A percentile compares a stretch with the other conserved stretches of the same genome.
Evolutionary conservation across 495 filamentous ascomycete species (phyloP).

Genomic region (Sordaria brevicollis): DNA sequence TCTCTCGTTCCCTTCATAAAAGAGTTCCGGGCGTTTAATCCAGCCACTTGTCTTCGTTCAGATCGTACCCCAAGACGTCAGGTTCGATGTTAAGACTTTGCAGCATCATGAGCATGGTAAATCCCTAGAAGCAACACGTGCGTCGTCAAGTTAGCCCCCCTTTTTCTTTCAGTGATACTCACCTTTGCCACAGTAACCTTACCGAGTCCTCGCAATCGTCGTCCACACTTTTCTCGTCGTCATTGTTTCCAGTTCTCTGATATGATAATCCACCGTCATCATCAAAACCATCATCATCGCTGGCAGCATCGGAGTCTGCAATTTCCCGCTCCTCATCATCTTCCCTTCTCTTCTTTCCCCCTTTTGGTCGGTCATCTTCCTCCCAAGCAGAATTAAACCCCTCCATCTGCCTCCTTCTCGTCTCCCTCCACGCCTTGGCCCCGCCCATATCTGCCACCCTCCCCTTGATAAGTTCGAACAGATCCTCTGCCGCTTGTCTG

Average conservation of each 20-base stretch:
- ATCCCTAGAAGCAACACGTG: constrained; percentile 8
- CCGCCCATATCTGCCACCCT: constrained; percentile 20
- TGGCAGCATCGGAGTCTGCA: not conserved
- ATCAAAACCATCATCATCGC: not conserved
- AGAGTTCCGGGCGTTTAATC: constrained; percentile 1
- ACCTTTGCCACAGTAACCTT: not conserved
- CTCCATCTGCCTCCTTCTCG: constrained; percentile 2
- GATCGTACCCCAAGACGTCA: constrained; percentile 16
- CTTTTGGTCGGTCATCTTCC: not conserved
- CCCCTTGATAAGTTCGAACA: constrained; percentile 18
- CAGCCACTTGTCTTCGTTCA: constrained; percentile 17
- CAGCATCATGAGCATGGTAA: constrained; percentile 24
- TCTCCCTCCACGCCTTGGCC: constrained; percentile 16
- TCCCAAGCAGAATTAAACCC: not conserved
- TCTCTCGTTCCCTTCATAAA: not conserved
- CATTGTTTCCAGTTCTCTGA: constrained; percentile 4
- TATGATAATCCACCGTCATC: not conserved
- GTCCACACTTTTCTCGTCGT: not conserved
- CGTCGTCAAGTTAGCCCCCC: constrained; percentile 2
- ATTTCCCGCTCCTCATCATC: constrained; percentile 2
- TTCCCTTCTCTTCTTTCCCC: not conserved
- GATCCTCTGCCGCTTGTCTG: constrained; percentile 18
- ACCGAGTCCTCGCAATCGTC: constrained; percentile 7
- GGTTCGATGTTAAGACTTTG: constrained; percentile 23
- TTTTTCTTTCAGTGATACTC: not conserved